These are phyloP conservation scores for Ascocoryne sarcoides DNA, from an alignment of 2,329 filamentous ascomycete genomes.

Conservation along the genomic window DNA sequence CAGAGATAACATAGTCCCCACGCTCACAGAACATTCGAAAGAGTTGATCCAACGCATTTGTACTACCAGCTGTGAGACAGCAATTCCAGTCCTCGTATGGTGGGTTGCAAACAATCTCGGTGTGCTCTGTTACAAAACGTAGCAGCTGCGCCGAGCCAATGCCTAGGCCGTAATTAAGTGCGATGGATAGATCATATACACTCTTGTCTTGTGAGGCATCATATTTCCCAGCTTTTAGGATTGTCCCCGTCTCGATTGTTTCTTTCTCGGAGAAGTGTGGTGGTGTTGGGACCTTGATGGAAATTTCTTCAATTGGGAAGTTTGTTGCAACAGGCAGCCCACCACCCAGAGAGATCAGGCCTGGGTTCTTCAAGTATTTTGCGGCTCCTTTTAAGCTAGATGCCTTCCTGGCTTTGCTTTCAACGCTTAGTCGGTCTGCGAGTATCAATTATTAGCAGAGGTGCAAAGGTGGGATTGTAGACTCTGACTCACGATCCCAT, in stretches of 20 bases:
- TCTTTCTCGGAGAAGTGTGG: constrained; percentile 64
- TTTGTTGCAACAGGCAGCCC: constrained; percentile 82
- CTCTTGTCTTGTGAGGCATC: constrained; percentile 55
- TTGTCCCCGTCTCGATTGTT: constrained; percentile 49
- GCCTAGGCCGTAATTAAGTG: constrained; percentile 88
- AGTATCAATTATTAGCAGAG: constrained; percentile 5
- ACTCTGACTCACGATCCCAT: constrained; percentile 68
- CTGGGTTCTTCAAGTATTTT: constrained; percentile 67
- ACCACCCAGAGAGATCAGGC: constrained; percentile 82
- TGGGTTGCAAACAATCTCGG: constrained; percentile 78
- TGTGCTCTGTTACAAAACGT: constrained; percentile 89
- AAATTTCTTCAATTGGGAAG: constrained; percentile 81
- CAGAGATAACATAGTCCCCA: constrained; percentile 72
- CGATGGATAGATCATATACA: constrained; percentile 69
- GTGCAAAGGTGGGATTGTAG: constrained; percentile 8
- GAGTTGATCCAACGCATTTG: constrained; percentile 74
- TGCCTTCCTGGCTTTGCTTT: constrained; percentile 51
- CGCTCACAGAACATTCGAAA: constrained; percentile 73
- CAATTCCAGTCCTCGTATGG: constrained; percentile 88
- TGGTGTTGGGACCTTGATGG: constrained; percentile 61
- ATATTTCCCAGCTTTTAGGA: constrained; percentile 69
- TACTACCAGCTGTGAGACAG: constrained; percentile 76
- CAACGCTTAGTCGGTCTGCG: constrained; percentile 47
- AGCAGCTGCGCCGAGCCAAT: constrained; percentile 79
- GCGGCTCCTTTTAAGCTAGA: constrained; percentile 80